Conservation (phyloP, 2,329 filamentous ascomycete genomes). For the Camillea tinctor region DNA sequence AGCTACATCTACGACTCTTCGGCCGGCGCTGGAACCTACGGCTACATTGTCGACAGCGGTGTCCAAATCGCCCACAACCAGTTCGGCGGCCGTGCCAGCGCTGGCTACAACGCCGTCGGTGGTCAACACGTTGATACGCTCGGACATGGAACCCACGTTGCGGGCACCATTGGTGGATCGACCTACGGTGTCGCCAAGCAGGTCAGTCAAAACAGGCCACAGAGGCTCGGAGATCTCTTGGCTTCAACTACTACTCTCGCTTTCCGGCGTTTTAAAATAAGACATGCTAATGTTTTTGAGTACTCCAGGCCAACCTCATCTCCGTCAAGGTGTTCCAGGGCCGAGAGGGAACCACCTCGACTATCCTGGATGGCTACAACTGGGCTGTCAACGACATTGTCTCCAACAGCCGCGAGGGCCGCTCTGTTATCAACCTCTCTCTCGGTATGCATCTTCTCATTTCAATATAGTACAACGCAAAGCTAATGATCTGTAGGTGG, state of each 20-base stretch:
- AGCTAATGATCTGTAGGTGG: constrained; percentile 32
- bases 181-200: constrained; percentile 46
- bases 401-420: constrained; percentile 35
- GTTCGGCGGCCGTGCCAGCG: constrained; percentile 41
- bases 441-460: not conserved
- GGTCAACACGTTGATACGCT: constrained; percentile 33
- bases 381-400: constrained; percentile 46
- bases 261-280: not conserved
- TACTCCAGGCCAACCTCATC: constrained; percentile 32
- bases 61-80: constrained; percentile 44
- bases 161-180: constrained; percentile 43
- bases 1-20: constrained; percentile 42
- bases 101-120: constrained; percentile 31
- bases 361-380: constrained; percentile 21
- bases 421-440: constrained; percentile 42
- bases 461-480: not conserved
- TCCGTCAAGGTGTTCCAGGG: constrained; percentile 44
- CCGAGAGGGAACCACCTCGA: constrained; percentile 7
- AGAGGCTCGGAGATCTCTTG: not conserved
- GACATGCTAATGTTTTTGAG: not conserved
- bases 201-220: not conserved
- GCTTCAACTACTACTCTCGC: not conserved
- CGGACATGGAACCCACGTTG: constrained; percentile 48
- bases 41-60: constrained; percentile 56
- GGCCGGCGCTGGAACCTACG: constrained; percentile 42